Conservation (phyloP, 2,329 filamentous ascomycete species). For the Leptographium wingfieldii region DNA sequence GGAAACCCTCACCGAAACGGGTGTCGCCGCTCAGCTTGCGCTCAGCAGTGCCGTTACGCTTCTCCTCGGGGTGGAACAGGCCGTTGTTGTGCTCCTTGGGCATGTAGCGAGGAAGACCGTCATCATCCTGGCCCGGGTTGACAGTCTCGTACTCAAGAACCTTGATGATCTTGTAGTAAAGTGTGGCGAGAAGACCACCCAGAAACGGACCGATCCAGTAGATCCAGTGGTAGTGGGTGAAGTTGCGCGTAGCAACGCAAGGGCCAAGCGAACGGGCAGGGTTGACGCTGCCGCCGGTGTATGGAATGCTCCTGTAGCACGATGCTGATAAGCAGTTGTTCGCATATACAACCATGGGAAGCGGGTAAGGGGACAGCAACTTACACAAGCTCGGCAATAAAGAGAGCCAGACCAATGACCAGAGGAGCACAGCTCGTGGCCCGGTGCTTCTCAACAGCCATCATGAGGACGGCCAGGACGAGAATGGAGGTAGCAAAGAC, state of each 20-base stretch:
- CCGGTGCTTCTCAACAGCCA: conserved; percentile 62
- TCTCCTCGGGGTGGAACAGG: background rate
- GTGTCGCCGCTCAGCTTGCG: conserved; percentile 10
- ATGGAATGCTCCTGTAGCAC: conserved; percentile 24
- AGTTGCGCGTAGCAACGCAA: conserved; percentile 26
- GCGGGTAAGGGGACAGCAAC: background rate
- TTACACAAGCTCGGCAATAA: conserved; percentile 38
- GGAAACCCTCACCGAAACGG: conserved; percentile 6
- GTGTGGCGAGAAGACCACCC: conserved; percentile 35
- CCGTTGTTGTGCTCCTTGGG: conserved; percentile 4
- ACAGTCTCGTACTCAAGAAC: conserved; percentile 36
- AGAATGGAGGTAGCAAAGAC: conserved; percentile 53
- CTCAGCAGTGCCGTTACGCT: background rate
- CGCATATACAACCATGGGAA: background rate
- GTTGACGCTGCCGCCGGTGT: conserved; percentile 36
- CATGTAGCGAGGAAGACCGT: conserved; percentile 1
- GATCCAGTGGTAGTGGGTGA: conserved; percentile 38
- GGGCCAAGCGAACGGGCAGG: conserved; percentile 39
- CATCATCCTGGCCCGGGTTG: conserved; percentile 34
- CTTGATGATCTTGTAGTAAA: conserved; percentile 37
- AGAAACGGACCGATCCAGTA: conserved; percentile 42
- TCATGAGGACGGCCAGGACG: conserved; percentile 53
- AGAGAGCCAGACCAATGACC: conserved; percentile 58
- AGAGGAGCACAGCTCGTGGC: conserved; percentile 59
- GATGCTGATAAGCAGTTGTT: background rate